Conservation (phyloP, 208 protist species). For the Trypanosoma mega region DNA sequence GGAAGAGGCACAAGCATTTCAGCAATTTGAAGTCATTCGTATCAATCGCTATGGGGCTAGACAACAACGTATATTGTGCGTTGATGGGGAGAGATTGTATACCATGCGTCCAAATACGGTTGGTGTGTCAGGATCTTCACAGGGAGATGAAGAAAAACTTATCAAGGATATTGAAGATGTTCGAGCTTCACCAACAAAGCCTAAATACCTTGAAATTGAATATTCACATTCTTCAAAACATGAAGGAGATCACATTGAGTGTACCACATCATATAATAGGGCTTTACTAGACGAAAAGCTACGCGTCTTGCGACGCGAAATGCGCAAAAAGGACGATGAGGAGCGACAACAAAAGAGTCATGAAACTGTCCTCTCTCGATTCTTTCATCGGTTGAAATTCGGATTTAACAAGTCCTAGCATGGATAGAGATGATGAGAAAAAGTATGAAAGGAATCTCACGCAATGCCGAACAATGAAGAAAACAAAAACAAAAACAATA, state of each 20-base stretch:
- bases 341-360: constrained; percentile 25
- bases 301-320: constrained; percentile 62
- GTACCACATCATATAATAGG: constrained; percentile 80
- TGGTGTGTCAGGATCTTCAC: constrained; percentile 26
- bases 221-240: constrained; percentile 68
- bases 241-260: constrained; percentile 80
- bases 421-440: too few relatives aligned
- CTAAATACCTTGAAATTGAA: constrained; percentile 83
- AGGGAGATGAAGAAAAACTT: constrained; percentile 58
- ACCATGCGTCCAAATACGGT: constrained; percentile 65
- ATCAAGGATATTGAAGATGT: constrained; percentile 84
- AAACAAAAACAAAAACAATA: too few relatives aligned
- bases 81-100: constrained; percentile 85
- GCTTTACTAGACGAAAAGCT: constrained; percentile 85
- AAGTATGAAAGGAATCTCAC: too few relatives aligned
- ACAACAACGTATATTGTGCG: constrained; percentile 76
- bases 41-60: constrained; percentile 78
- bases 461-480: too few relatives aligned
- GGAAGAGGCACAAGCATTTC: constrained; percentile 72
- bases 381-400: constrained; percentile 12
- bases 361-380: constrained; percentile 14
- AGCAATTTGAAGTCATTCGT: constrained; percentile 85
- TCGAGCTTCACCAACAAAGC: constrained; percentile 50
- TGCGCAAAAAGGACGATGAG: constrained; percentile 66
- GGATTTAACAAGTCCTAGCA: constrained; percentile 17